Percentiles rank a stretch among this genome's conserved stretches.
These are phyloP conservation scores for Vitis hybrid DNA, from an alignment of 177 flowering plant genomes.

Conservation along the genomic window DNA sequence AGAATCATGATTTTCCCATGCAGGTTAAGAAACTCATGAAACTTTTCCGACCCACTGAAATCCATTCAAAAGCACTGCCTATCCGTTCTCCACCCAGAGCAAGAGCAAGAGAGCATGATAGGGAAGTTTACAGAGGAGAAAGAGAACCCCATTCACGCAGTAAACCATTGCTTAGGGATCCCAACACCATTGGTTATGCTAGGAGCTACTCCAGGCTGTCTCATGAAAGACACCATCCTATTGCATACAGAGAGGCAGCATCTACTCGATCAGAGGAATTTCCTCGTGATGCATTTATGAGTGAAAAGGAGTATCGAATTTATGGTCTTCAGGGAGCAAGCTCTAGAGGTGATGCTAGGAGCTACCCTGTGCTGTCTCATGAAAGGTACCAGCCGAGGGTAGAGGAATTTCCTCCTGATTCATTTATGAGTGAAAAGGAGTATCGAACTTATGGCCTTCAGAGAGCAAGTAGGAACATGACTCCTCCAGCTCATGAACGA, in stretches of 20 bases:
- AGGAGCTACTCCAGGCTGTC: slow-evolving; percentile 18
- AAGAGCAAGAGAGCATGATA: slow-evolving; percentile 4
- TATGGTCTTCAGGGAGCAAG: slow-evolving; percentile 49
- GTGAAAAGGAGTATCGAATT: slow-evolving; percentile 59
- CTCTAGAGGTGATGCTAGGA: slow-evolving; percentile 16
- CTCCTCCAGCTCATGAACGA: slow-evolving; percentile 26
- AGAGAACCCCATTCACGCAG: slow-evolving; percentile 24
- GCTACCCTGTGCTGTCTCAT: slow-evolving; percentile 16
- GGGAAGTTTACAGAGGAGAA: slow-evolving; percentile 15
- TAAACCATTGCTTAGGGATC: slow-evolving; percentile 20
- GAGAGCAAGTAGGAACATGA: slow-evolving; percentile 26
- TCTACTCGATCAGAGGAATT: slow-evolving; percentile 20
- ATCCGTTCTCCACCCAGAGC: slow-evolving; percentile 16
- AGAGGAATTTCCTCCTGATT: slow-evolving; percentile 27
- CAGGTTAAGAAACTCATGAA: slow-evolving; percentile 57
- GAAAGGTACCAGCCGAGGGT: slow-evolving; percentile 29
- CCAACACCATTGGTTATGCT: slow-evolving; percentile 13
- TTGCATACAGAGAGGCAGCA: slow-evolving; percentile 12
- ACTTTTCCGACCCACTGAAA: slow-evolving; percentile 47
- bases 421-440: slow-evolving; percentile 56
- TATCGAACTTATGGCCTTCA: slow-evolving; percentile 62
- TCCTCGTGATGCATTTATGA: slow-evolving; percentile 39
- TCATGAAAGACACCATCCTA: slow-evolving; percentile 28
- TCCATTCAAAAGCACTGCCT: slow-evolving; percentile 29
- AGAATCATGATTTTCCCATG: slow-evolving; percentile 1